Conservation (phyloP, 257 asterid species). For the Jacaranda copaia region DNA sequence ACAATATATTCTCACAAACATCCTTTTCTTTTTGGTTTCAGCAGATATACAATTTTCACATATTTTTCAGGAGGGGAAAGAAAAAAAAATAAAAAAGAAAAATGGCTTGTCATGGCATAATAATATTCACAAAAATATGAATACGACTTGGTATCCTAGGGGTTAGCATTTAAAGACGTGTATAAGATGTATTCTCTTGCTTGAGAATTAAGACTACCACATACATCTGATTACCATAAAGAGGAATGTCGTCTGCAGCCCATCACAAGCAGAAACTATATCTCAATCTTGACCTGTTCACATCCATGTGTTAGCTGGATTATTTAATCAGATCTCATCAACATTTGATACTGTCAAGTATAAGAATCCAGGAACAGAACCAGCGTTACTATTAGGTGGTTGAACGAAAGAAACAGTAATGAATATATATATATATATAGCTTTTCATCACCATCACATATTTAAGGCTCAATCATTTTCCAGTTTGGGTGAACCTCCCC, state of each 20-base stretch:
- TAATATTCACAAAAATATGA: too few relatives aligned
- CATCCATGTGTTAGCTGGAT: not conserved
- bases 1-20: too few relatives aligned
- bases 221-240: not conserved
- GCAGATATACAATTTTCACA: too few relatives aligned
- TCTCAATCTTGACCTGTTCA: constrained; percentile 2
- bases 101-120: too few relatives aligned
- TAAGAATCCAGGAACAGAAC: not conserved
- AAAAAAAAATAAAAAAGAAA: too few relatives aligned
- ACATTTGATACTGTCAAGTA: not conserved
- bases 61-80: not conserved
- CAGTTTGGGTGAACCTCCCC: too few relatives aligned
- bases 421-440: too few relatives aligned
- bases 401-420: not conserved
- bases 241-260: not conserved
- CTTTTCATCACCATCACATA: not conserved
- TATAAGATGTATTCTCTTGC: not conserved
- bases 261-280: not conserved
- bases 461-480: constrained; percentile 8
- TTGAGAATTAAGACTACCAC: not conserved
- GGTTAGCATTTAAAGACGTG: too few relatives aligned
- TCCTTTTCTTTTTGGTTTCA: too few relatives aligned
- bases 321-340: not conserved
- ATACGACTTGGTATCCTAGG: too few relatives aligned
- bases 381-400: not conserved